Evolutionary conservation across 2,329 filamentous ascomycete species (phyloP), one percentile per base, ranked within the genome.

Genomic region (Pseudocercospora eumusae): DNA sequence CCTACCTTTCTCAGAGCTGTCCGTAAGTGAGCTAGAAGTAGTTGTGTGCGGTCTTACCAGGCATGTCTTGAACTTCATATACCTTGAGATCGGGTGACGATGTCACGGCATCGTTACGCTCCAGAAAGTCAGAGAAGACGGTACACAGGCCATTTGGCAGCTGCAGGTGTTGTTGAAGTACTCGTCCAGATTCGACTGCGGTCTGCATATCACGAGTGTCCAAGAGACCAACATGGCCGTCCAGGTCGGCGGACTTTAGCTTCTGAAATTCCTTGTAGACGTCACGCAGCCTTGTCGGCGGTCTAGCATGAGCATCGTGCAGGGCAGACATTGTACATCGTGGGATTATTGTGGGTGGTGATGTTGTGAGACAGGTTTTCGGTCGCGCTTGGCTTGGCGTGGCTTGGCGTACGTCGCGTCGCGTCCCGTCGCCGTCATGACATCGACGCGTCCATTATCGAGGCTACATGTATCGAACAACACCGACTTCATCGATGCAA

Each of bases 181-280:
- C 44, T 47, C 50, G 18, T 58, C 27, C 11, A 64, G 56, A 42
- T 66, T 65, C 1, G 21, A 25, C 11, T 18, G 52, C 52, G 18
- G 15, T 20, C 10, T 21, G 52, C 28, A 36, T 18, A 7, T 20
- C 21, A 13, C 28, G 31, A 1, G 52, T 54, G 28, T 54, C 52
- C 27, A 69, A 50, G 11, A 70, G 57, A 27, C 59, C 65, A 2
- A 56, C 15, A 9, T 64, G 36, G 1, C 52, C 68, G 6, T 80
- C 70, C n/a, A 90, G 75, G 1, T 80, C 79, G 7, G 76, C 70
- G 2, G 82, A 75, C 0, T 86, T 83, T 40, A 85, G 81, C 66
- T 84, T 88, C 23, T 88, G 86, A 69, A 88, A 91, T 45, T 78
- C 79, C 75, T 96, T 96, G 84, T 92, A 97, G 58, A 86, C 79